Evolutionary conservation across 371 early-diverging fungal genomes (phyloP).

Genomic region (Chytridium lagenaria): DNA sequence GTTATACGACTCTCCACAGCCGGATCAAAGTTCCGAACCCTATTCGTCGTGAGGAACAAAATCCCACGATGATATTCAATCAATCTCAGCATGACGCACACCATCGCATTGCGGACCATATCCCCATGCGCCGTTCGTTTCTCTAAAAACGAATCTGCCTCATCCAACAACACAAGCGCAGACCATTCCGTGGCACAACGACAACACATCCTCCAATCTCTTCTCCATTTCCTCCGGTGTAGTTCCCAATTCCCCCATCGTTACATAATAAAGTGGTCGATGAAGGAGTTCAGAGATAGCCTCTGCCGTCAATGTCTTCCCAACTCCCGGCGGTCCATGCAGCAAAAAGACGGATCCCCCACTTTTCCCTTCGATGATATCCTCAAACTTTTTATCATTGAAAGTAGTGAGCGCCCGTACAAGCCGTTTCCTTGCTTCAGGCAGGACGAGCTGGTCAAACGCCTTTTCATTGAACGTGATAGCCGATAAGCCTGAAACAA

Average conservation of each 20-base stretch:
- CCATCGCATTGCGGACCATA: constrained; percentile 58
- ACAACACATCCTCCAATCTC: constrained; percentile 51
- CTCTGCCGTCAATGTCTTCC: constrained; percentile 75
- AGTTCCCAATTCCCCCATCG: constrained; percentile 63
- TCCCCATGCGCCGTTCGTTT: constrained; percentile 44
- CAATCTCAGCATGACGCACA: constrained; percentile 60
- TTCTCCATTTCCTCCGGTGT: constrained; percentile 56
- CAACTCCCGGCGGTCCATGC: constrained; percentile 67
- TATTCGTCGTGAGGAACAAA: constrained; percentile 61
- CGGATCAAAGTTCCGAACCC: constrained; percentile 58
- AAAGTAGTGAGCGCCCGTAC: constrained; percentile 57
- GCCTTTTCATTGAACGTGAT: constrained; percentile 59
- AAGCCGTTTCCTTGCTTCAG: constrained; percentile 49
- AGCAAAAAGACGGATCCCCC: constrained; percentile 62
- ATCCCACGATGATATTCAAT: constrained; percentile 63
- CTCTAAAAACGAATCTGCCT: constrained; percentile 62
- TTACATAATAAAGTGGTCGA: constrained; percentile 58
- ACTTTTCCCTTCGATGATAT: constrained; percentile 57
- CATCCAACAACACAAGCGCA: constrained; percentile 61
- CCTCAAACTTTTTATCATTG: constrained; percentile 47
- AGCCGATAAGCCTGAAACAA: constrained; percentile 41
- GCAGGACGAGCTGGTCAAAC: constrained; percentile 60
- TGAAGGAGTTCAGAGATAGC: constrained; percentile 67
- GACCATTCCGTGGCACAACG: constrained; percentile 57
- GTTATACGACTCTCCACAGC: constrained; percentile 59